A percentile compares a stretch with the other conserved stretches of the same genome.
phyloP scores from a whole-genome alignment of 192 early-diverging fungal genomes.

The Spizellomyces sp. region DNA sequence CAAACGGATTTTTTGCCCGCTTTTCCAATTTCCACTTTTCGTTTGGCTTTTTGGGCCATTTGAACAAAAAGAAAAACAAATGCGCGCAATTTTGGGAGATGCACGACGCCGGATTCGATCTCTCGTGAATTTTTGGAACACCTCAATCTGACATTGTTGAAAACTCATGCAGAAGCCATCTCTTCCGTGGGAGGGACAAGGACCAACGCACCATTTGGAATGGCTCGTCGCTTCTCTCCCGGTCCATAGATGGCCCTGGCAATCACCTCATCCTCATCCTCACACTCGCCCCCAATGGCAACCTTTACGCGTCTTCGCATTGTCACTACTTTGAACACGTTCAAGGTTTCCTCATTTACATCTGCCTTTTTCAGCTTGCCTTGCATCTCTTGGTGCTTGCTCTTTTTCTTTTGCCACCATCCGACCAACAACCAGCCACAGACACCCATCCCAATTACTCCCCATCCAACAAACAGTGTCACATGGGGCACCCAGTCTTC shows the following conservation, averaged over 20 bases:
- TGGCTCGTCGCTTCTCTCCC: no score
- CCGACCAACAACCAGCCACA: neutral
- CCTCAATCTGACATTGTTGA: no score
- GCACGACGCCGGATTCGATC: no score
- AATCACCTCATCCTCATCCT: conserved; percentile 32
- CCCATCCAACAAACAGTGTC: conserved; percentile 10
- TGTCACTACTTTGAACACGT: conserved; percentile 17
- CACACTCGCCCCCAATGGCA: neutral
- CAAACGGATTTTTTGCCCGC: no score
- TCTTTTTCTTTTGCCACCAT: neutral
- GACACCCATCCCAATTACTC: neutral
- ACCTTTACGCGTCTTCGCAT: conserved; percentile 7
- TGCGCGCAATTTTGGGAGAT: no score
- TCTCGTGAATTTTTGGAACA: no score
- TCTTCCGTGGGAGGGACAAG: no score
- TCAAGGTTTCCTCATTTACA: neutral
- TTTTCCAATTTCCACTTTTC: no score
- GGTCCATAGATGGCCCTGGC: conserved; percentile 13
- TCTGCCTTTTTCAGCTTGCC: neutral
- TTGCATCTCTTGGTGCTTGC: neutral
- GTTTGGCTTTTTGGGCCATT: no score
- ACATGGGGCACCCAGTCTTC: neutral
- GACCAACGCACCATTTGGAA: no score
- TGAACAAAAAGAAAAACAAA: no score
- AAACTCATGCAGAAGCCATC: no score